Conservation (phyloP, 2,329 filamentous ascomycete genomes). For the Rhynchosporium secalis region DNA sequence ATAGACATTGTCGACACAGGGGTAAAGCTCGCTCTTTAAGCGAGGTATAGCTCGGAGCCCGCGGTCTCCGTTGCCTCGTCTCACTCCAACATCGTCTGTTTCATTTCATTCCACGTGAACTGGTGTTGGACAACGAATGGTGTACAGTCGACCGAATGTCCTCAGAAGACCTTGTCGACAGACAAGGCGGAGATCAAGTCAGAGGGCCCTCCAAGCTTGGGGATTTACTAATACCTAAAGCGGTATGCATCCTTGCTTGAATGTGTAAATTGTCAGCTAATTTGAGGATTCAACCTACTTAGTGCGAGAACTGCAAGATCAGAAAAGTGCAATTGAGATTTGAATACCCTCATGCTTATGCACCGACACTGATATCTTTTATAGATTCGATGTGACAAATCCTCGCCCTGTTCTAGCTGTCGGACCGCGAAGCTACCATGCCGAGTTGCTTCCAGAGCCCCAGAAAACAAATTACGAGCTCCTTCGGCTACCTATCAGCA, state of each 20-base stretch:
- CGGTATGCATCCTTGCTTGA: constrained; percentile 11
- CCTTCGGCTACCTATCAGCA: constrained; percentile 5
- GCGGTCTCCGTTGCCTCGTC: constrained; percentile 1
- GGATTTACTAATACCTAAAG: constrained; percentile 18
- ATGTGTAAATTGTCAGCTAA: not conserved
- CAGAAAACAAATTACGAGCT: constrained; percentile 1
- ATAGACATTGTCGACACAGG: not conserved
- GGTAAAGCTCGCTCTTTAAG: not conserved
- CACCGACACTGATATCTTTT: not conserved
- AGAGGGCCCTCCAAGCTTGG: constrained; percentile 4
- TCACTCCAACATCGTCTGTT: not conserved
- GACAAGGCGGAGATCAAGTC: not conserved
- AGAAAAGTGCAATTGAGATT: constrained; percentile 15
- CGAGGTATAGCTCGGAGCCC: not conserved
- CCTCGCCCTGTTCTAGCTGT: constrained; percentile 25
- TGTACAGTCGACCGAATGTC: not conserved
- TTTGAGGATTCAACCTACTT: not conserved
- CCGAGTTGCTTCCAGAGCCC: constrained; percentile 6
- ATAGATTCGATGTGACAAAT: constrained; percentile 25
- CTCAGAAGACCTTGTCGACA: not conserved
- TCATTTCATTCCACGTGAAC: constrained; percentile 3
- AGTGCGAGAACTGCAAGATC: constrained; percentile 24
- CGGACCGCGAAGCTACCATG: constrained; percentile 22
- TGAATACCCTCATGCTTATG: not conserved
- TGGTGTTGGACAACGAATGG: too few species aligned